phyloP scores from a whole-genome alignment of 805 yeast species.

The Debaryomyces hansenii region DNA sequence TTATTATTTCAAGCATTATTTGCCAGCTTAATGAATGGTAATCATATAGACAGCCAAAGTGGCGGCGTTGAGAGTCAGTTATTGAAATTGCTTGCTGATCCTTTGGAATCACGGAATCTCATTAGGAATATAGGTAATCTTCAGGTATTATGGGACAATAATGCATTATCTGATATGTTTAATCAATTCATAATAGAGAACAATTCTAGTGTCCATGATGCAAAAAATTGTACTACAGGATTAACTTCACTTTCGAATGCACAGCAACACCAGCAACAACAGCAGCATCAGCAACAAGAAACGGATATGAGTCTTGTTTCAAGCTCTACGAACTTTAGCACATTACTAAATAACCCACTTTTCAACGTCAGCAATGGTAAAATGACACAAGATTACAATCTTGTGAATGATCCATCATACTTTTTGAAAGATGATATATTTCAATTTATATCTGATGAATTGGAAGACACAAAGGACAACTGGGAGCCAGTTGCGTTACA shows the following conservation, averaged over 20 bases:
- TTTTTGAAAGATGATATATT: conserved; percentile 16
- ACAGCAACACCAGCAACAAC: neutral
- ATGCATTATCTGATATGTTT: conserved; percentile 6
- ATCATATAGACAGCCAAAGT: neutral
- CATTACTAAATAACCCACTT: conserved; percentile 2
- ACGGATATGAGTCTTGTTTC: neutral
- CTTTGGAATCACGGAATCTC: conserved; percentile 1
- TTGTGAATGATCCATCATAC: conserved; percentile 13
- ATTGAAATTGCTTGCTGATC: conserved; percentile 1
- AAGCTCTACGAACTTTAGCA: neutral
- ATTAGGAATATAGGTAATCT: conserved; percentile 1
- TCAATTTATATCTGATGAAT: conserved; percentile 13
- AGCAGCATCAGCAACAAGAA: neutral
- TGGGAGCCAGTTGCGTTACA: conserved; percentile 20
- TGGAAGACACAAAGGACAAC: conserved; percentile 7
- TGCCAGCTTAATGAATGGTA: conserved; percentile 1
- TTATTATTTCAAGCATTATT: conserved; percentile 15
- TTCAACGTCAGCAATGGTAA: neutral
- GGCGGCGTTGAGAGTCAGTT: conserved; percentile 1
- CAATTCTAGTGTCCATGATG: neutral
- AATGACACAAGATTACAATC: conserved; percentile 3
- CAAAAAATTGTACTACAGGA: neutral
- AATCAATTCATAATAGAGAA: conserved; percentile 10
- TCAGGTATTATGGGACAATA: conserved; percentile 6
- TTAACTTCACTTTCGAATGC: neutral